Base-by-base conservation (phyloP, 352 stramenopile genomes). In the Globisporangium paroecandrum region DNA sequence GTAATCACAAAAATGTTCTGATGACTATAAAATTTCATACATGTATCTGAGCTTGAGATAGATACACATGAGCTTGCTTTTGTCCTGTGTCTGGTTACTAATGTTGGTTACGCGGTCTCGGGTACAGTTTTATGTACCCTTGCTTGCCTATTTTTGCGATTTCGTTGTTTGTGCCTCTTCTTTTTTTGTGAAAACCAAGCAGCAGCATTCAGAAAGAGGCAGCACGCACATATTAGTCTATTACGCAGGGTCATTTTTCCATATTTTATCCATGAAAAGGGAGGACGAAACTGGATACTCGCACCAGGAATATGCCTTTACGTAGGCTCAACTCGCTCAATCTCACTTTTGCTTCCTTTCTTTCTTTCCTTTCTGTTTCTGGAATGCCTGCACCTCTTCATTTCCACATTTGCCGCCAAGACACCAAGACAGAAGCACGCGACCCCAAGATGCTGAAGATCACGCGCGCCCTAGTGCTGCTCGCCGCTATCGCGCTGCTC, bases 401-500 rank as follows among this genome's bases (percentile, higher is more conserved):
- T 38, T 58, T 58, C 53, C 15, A 13, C 53, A 58, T 58, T 58
- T 58, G 15, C 25, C 53, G 6, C 5, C 13, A 41, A 58, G 53
- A 58, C 9, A 36, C 6, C 25, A 58, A 36, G 6, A 27, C n/a
- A 22, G 2, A 58, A 32, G 3, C 53, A 58, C 29, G 24, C 22
- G 24, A 9, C 51, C 4, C 12, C 53, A 58, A 36, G 53, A 58
- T 58, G 53, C 4, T 36, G 10, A 4, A 20, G 41, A 47, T 8
- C 41, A 47, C 38, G 36, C 36, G 6, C 18, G 9, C 24, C 41
- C 9, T 8, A 6, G 38, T 77, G n/a, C 62, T 85, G 64, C 41
- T 58, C 55, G 77, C 60, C 10, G 65, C 46, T 29, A 62, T 53
- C 18, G 10, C 36, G 29, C 56, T 71, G 0, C 41, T 80, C 9